Percentiles rank a stretch among this genome's conserved stretches.
phyloP scores from a whole-genome alignment of 1,284 basidiomycete species.

The Ustilago trichophora region DNA sequence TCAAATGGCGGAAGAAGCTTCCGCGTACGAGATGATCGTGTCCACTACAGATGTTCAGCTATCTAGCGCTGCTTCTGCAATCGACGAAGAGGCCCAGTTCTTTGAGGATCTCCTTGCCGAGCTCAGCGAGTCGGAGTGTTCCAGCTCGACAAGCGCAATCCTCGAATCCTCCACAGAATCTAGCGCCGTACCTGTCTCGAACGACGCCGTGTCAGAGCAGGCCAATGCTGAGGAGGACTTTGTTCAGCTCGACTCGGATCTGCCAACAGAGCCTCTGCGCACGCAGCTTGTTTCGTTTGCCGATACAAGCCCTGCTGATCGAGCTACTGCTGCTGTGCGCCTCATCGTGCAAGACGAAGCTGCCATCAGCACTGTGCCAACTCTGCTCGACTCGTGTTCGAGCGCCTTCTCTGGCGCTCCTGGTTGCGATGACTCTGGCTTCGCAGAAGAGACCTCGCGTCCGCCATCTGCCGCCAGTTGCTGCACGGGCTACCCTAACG shows the following conservation, averaged over 20 bases:
- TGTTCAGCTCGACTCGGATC: slow-evolving; percentile 21
- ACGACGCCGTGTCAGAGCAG: not conserved
- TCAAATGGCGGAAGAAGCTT: slow-evolving; percentile 12
- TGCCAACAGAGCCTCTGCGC: not conserved
- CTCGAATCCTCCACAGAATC: not conserved
- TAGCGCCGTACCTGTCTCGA: too few relatives aligned
- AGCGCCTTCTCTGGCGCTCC: slow-evolving; percentile 4
- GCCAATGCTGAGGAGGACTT: slow-evolving; percentile 26
- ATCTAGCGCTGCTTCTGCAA: not conserved
- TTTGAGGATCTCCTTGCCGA: slow-evolving; percentile 44
- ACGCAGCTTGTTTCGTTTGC: not conserved
- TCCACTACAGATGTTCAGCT: not conserved
- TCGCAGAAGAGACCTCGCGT: slow-evolving; percentile 25
- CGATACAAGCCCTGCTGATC: too few relatives aligned
- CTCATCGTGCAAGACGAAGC: not conserved
- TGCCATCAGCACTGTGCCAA: not conserved
- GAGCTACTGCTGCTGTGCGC: not conserved
- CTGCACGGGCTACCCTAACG: slow-evolving; percentile 40
- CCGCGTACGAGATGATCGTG: not conserved
- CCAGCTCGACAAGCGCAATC: not conserved
- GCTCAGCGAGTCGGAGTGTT: slow-evolving; percentile 21
- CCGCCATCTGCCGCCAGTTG: slow-evolving; percentile 24
- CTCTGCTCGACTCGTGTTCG: slow-evolving; percentile 13
- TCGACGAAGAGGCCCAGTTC: slow-evolving; percentile 41
- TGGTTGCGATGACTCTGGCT: slow-evolving; percentile 21